phyloP scores from a whole-genome alignment of 768 basidiomycete genomes.

The Tricholoma sp. region DNA sequence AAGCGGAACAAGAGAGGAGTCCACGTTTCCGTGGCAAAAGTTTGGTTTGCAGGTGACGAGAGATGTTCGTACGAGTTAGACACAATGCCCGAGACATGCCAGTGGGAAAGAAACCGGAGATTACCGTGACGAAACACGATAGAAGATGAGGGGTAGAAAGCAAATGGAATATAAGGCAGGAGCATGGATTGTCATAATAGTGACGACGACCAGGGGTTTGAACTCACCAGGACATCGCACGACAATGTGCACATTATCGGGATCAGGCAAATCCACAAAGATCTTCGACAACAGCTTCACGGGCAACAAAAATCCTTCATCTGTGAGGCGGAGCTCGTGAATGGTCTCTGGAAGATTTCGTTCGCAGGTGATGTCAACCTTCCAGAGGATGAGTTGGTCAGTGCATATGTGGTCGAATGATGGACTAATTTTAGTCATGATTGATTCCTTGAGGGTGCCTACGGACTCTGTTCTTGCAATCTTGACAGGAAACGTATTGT shows the following conservation, averaged over 20 bases:
- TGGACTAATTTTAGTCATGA: neutral
- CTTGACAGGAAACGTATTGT: neutral
- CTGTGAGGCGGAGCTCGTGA: no score
- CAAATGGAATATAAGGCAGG: neutral
- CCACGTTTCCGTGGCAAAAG: neutral
- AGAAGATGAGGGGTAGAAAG: neutral
- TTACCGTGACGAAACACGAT: neutral
- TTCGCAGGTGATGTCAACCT: neutral
- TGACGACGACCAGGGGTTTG: neutral
- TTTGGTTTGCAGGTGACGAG: neutral
- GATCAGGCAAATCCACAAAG: neutral
- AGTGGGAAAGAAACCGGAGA: neutral
- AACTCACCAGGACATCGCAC: neutral
- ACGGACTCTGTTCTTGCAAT: neutral
- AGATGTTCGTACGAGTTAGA: neutral
- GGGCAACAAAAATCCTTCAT: neutral
- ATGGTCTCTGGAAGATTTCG: slow-evolving; percentile 2
- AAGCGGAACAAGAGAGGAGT: no score
- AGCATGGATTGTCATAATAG: neutral
- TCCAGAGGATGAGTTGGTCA: neutral
- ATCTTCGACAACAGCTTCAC: neutral
- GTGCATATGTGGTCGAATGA: neutral
- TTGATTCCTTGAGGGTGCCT: neutral
- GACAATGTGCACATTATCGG: neutral
- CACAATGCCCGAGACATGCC: neutral